These are phyloP conservation scores for Fusarium mangiferae DNA, from an alignment of 2,329 filamentous ascomycete genomes.

Conservation along the genomic window DNA sequence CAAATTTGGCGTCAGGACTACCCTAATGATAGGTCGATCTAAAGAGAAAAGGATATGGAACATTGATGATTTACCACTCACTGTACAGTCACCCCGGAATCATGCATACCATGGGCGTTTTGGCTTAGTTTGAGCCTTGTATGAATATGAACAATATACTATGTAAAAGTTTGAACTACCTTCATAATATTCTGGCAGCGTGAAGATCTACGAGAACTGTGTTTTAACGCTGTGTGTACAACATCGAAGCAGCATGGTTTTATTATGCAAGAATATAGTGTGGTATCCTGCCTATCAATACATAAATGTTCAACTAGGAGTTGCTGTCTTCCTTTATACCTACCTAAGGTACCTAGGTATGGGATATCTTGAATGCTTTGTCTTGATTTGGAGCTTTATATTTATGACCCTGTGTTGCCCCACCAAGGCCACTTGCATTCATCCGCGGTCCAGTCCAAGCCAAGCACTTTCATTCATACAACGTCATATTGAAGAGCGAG, in stretches of 20 bases:
- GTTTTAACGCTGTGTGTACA: not conserved
- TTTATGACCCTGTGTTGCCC: slow-evolving; percentile 31
- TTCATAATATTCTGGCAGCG: not conserved
- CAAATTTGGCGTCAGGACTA: slow-evolving; percentile 56
- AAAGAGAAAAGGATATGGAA: slow-evolving; percentile 29
- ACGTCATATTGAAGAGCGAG: slow-evolving; percentile 35
- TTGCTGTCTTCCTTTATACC: not conserved
- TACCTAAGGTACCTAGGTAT: not conserved
- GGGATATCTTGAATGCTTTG: not conserved
- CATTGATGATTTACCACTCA: slow-evolving; percentile 37
- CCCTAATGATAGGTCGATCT: slow-evolving; percentile 49
- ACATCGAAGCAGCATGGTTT: not conserved
- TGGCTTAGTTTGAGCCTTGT: slow-evolving; percentile 46
- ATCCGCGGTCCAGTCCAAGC: slow-evolving; percentile 22
- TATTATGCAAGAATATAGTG: not conserved
- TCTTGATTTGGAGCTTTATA: slow-evolving; percentile 10
- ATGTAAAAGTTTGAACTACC: not conserved
- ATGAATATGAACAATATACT: slow-evolving; percentile 40
- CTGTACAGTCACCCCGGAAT: slow-evolving; percentile 46
- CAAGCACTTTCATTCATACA: slow-evolving; percentile 39
- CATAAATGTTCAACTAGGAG: not conserved
- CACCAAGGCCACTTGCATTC: slow-evolving; percentile 27
- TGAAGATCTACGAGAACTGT: not conserved
- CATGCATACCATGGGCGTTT: slow-evolving; percentile 51
- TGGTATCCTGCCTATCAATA: not conserved